These are phyloP conservation scores for Diaporthe capsici DNA, from an alignment of 2,329 filamentous ascomycete genomes.

Conservation along the genomic window DNA sequence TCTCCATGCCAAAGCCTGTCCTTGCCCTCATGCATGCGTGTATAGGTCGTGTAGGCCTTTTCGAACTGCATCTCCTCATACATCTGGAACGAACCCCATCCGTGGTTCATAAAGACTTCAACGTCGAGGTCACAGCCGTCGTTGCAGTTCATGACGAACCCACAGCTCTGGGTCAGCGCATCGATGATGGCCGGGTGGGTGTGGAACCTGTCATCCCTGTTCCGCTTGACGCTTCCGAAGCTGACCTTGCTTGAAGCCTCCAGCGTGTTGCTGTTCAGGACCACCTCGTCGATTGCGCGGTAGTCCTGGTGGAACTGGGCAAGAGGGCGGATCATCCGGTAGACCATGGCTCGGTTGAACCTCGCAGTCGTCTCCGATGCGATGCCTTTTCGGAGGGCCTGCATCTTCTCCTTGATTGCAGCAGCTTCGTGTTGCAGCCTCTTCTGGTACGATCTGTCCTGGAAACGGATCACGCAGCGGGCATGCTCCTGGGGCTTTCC, in stretches of 20 bases:
- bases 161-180: constrained; percentile 69
- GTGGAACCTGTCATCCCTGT: constrained; percentile 64
- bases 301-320: constrained; percentile 71
- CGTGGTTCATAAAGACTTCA: constrained; percentile 71
- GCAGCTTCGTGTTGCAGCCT: constrained; percentile 14
- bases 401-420: constrained; percentile 74
- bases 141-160: constrained; percentile 72
- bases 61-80: constrained; percentile 59
- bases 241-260: constrained; percentile 58
- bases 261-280: constrained; percentile 62
- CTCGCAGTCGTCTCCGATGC: constrained; percentile 77
- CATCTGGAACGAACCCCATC: constrained; percentile 68
- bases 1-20: constrained; percentile 67
- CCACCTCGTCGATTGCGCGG: constrained; percentile 70
- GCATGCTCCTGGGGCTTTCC: constrained; percentile 76
- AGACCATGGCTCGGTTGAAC: constrained; percentile 80
- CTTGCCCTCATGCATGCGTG: constrained; percentile 68
- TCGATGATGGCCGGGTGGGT: constrained; percentile 72
- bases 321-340: constrained; percentile 75
- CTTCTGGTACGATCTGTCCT: constrained; percentile 1
- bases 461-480: constrained; percentile 70
- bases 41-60: constrained; percentile 69
- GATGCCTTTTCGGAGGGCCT: constrained; percentile 71
- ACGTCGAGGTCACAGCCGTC: constrained; percentile 68
- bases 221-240: constrained; percentile 58